phyloP scores from a whole-genome alignment of 148 eudicot species.

The Rhododendron simsii region DNA sequence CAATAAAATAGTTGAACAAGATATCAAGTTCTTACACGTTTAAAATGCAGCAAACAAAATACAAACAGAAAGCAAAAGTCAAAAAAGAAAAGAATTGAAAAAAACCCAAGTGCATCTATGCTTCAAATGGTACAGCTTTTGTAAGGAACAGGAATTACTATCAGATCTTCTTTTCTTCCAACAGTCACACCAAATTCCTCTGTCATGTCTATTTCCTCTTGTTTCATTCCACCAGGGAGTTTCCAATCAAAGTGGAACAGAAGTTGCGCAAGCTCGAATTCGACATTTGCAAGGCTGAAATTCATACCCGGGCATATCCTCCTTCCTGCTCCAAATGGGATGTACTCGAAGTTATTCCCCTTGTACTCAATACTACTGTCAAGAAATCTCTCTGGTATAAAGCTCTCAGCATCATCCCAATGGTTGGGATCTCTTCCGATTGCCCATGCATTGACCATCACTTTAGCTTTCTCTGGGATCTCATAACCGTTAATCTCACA shows the following conservation, averaged over 20 bases:
- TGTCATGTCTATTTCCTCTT: constrained; percentile 24
- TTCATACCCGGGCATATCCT: constrained; percentile 32
- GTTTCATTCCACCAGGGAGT: constrained; percentile 15
- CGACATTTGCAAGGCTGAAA: constrained; percentile 22
- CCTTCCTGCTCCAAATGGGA: constrained; percentile 40
- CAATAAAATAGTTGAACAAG: too few relatives aligned
- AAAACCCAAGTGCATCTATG: not conserved
- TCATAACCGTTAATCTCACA: constrained; percentile 24
- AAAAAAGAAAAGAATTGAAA: not conserved
- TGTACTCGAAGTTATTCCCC: constrained; percentile 23
- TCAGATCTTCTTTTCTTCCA: constrained; percentile 25
- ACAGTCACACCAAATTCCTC: constrained; percentile 17
- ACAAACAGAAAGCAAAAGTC: not conserved
- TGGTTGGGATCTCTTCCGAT: constrained; percentile 24
- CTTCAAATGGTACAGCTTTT: not conserved
- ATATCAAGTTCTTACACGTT: not conserved
- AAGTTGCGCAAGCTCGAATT: constrained; percentile 24
- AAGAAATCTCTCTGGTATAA: constrained; percentile 33
- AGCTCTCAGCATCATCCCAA: constrained; percentile 28
- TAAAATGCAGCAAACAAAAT: not conserved
- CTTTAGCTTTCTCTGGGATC: constrained; percentile 21
- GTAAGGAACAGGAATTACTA: constrained; percentile 9
- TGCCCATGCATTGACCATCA: constrained; percentile 30
- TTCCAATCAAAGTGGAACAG: constrained; percentile 34
- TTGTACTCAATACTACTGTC: constrained; percentile 18